Conservation (phyloP, 495 filamentous ascomycete genomes). For the Hyaloscypha variabilis region DNA sequence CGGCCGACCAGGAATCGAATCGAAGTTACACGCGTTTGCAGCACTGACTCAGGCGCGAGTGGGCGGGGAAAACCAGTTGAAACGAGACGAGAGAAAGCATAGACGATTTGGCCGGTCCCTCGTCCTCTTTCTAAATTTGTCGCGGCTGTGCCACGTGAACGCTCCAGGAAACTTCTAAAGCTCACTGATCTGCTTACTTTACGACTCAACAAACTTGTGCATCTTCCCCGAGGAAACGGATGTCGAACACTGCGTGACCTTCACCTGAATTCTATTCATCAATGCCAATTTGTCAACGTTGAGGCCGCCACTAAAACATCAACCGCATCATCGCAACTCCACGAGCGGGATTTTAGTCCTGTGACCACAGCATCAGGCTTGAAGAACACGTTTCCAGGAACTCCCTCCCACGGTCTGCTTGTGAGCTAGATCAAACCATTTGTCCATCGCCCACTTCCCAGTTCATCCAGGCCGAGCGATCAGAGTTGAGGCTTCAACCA, state of each 20-base stretch:
- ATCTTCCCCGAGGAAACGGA: neutral
- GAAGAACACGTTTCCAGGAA: neutral
- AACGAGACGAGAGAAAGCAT: constrained; percentile 8
- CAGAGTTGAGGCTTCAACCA: neutral
- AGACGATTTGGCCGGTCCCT: constrained; percentile 13
- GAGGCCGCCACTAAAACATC: neutral
- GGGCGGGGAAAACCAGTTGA: neutral
- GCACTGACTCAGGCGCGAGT: neutral
- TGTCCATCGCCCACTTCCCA: neutral
- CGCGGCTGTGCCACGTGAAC: constrained; percentile 28
- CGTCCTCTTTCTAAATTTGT: constrained; percentile 17
- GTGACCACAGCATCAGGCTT: neutral
- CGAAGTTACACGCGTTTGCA: neutral
- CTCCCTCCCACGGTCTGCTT: neutral
- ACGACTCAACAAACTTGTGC: neutral
- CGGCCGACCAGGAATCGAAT: neutral
- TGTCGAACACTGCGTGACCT: neutral
- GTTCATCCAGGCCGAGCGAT: neutral
- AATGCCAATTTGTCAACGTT: constrained; percentile 5
- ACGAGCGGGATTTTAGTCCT: neutral
- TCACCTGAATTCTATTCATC: neutral
- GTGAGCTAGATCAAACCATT: neutral
- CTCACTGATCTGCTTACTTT: neutral
- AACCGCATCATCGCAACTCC: neutral
- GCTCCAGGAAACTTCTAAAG: constrained; percentile 3